These are phyloP conservation scores for Delonix regia DNA, from an alignment of 306 rosid genomes.

Conservation along the genomic window DNA sequence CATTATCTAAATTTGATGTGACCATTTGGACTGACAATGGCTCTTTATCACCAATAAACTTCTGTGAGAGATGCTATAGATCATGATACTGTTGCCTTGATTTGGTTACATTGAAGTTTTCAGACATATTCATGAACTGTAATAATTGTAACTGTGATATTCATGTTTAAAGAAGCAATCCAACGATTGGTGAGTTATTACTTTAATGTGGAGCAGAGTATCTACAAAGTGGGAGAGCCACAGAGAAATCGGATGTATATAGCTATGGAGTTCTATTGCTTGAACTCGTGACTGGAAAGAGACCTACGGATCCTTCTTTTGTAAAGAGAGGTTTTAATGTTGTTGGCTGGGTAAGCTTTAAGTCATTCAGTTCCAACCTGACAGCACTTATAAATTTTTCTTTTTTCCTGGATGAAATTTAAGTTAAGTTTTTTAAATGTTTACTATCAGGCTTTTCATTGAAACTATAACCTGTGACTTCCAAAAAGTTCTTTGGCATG, in stretches of 20 bases:
- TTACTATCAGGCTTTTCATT: too few species aligned
- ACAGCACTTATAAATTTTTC: too few species aligned
- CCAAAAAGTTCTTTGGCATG: too few species aligned
- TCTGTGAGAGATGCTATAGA: too few species aligned
- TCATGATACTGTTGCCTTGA: too few species aligned
- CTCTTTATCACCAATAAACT: too few species aligned
- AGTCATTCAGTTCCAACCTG: background rate
- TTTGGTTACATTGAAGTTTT: too few species aligned
- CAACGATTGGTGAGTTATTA: background rate
- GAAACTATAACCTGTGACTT: too few species aligned
- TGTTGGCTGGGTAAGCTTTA: constrained; percentile 93
- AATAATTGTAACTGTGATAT: background rate
- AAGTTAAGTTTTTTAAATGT: too few species aligned
- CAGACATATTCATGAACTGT: too few species aligned
- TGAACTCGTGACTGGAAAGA: constrained; percentile 95
- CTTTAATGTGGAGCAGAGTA: constrained; percentile 55
- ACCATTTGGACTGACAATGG: background rate
- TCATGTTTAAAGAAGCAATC: background rate
- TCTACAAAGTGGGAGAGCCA: constrained; percentile 94
- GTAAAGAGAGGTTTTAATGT: constrained; percentile 83
- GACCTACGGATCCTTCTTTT: constrained; percentile 92
- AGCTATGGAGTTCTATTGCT: constrained; percentile 91
- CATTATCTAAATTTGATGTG: background rate
- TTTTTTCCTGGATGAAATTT: too few species aligned
- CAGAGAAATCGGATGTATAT: constrained; percentile 91